Percentiles rank a stretch among this genome's conserved stretches.
These are phyloP conservation scores for Erigeron canadensis DNA, from an alignment of 129 eudicot genomes.

Conservation along the genomic window DNA sequence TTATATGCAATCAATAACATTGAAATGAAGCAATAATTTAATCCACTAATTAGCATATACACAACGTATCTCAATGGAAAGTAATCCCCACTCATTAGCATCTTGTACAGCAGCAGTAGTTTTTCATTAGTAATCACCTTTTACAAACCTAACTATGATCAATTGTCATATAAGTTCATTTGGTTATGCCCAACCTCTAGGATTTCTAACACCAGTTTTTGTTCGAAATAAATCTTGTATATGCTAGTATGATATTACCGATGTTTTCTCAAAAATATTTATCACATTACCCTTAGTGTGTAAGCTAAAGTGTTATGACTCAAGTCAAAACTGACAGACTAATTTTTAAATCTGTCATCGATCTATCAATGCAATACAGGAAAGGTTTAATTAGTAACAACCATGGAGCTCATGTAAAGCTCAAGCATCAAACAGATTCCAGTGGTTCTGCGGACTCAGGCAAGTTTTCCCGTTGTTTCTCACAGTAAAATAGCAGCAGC, in stretches of 20 bases:
- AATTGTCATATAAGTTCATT: slow-evolving; percentile 4
- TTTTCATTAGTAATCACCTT: not conserved
- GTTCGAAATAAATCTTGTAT: not conserved
- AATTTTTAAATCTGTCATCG: slow-evolving; percentile 1
- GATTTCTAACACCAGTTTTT: not conserved
- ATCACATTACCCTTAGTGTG: no score
- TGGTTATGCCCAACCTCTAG: slow-evolving; percentile 1
- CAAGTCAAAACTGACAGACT: not conserved
- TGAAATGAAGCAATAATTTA: not conserved
- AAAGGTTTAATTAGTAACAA: not conserved
- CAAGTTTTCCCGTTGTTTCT: no score
- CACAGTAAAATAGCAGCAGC: no score
- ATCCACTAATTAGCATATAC: not conserved
- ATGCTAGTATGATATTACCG: not conserved
- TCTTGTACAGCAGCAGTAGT: slow-evolving; percentile 9
- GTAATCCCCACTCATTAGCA: slow-evolving; percentile 11
- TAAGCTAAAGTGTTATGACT: not conserved
- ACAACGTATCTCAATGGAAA: slow-evolving; percentile 6
- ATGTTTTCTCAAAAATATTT: not conserved
- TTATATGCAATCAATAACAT: not conserved
- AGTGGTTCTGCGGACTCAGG: no score
- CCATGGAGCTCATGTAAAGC: no score
- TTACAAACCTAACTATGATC: slow-evolving; percentile 10
- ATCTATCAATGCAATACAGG: not conserved
- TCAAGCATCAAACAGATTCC: no score